These are phyloP conservation scores for Camellia granthamiana DNA, from an alignment of 148 eudicot species.

Conservation along the genomic window DNA sequence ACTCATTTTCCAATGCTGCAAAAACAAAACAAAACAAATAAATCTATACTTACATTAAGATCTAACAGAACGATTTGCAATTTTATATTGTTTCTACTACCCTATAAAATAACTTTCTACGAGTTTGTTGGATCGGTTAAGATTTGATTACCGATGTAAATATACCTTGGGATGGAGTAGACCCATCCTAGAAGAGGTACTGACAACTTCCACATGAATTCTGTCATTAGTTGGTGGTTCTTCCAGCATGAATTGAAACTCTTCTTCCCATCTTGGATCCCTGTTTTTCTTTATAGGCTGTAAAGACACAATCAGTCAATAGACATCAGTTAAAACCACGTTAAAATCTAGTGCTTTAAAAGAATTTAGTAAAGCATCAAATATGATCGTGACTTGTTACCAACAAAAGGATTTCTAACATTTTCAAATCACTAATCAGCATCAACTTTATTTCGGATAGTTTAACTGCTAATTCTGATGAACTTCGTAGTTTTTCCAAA, in stretches of 20 bases:
- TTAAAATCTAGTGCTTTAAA: not conserved
- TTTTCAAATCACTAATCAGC: not conserved
- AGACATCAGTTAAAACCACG: not conserved
- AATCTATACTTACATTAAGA: no score
- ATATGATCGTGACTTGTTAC: not conserved
- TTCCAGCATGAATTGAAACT: slow-evolving; percentile 52
- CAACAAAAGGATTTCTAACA: not conserved
- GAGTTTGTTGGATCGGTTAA: not conserved
- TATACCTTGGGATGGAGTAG: slow-evolving; percentile 61
- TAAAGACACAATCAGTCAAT: not conserved
- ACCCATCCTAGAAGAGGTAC: slow-evolving; percentile 49
- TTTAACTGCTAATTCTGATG: not conserved
- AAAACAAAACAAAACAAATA: not conserved
- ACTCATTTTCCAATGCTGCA: not conserved
- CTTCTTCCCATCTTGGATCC: slow-evolving; percentile 72
- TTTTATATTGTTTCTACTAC: no score
- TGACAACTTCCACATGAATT: slow-evolving; percentile 56
- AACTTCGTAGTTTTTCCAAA: not conserved
- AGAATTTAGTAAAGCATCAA: not conserved
- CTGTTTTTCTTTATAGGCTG: slow-evolving; percentile 62
- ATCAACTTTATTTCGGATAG: not conserved
- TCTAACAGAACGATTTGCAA: no score
- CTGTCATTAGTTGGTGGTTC: slow-evolving; percentile 63
- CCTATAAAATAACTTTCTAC: no score
- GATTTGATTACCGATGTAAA: not conserved